phyloP scores from a whole-genome alignment of 2,329 filamentous ascomycete species.

The Rutstroemia sp. region DNA sequence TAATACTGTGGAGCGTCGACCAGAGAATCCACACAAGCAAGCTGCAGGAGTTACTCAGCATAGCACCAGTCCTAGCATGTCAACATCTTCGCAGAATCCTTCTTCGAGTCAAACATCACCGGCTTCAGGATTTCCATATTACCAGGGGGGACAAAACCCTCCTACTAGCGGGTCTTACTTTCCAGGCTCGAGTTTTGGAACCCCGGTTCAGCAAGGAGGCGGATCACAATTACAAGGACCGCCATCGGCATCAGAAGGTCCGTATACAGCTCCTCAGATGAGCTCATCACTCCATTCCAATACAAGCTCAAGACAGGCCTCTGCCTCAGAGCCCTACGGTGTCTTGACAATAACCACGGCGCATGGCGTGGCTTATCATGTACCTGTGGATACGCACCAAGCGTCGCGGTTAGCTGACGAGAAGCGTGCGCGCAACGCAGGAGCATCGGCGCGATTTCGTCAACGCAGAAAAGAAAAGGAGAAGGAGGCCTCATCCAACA shows the following conservation, averaged over 20 bases:
- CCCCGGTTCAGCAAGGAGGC: constrained; percentile 24
- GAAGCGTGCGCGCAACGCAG: constrained; percentile 78
- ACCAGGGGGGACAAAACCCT: constrained; percentile 20
- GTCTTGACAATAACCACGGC: constrained; percentile 35
- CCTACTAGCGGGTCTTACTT: constrained; percentile 22
- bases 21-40: constrained; percentile 31
- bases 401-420: constrained; percentile 78
- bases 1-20: constrained; percentile 28
- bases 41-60: constrained; percentile 32
- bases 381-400: constrained; percentile 72
- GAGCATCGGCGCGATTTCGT: constrained; percentile 76
- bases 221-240: constrained; percentile 26
- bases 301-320: constrained; percentile 27
- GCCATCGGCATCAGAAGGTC: constrained; percentile 28
- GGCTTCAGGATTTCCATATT: constrained; percentile 23
- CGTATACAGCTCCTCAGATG: constrained; percentile 28
- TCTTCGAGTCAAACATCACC: constrained; percentile 34
- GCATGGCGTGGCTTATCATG: constrained; percentile 45
- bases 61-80: constrained; percentile 39
- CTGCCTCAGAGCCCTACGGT: constrained; percentile 28
- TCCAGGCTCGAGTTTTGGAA: constrained; percentile 24
- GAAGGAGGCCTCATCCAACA: constrained; percentile 60
- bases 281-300: constrained; percentile 25
- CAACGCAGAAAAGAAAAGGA: constrained; percentile 78
- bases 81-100: constrained; percentile 39